Conservation (phyloP, 805 yeast species). For the Hanseniaspora guilliermondii region DNA sequence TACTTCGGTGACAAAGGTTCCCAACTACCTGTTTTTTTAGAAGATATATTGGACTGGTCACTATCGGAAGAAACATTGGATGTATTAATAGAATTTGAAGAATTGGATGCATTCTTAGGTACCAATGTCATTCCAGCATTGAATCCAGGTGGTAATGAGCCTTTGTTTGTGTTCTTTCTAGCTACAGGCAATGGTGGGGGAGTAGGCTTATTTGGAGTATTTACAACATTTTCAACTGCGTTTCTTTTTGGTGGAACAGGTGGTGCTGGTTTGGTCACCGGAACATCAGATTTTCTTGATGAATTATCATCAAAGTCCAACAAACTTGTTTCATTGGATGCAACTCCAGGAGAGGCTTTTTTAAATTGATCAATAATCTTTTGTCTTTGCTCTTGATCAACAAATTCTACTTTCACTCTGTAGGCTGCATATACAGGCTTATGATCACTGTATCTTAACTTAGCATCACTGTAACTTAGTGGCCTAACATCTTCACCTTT, state of each 20-base stretch:
- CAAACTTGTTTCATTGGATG: slow-evolving; percentile 13
- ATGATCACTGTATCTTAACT: slow-evolving; percentile 68
- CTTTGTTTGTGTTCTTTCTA: not conserved
- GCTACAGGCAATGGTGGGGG: slow-evolving; percentile 16
- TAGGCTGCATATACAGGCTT: slow-evolving; percentile 83
- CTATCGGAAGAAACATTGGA: slow-evolving; percentile 15
- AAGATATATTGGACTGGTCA: slow-evolving; percentile 23
- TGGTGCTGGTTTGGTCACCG: slow-evolving; percentile 3
- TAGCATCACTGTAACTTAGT: slow-evolving; percentile 54
- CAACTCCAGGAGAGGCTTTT: slow-evolving; percentile 30
- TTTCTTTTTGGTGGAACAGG: slow-evolving; percentile 19
- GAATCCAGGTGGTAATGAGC: slow-evolving; percentile 13
- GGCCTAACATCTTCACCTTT: slow-evolving; percentile 49
- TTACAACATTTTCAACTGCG: not conserved
- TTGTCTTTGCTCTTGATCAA: slow-evolving; percentile 52
- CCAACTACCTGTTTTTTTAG: slow-evolving; percentile 32
- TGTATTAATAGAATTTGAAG: not conserved
- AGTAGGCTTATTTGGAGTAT: slow-evolving; percentile 16
- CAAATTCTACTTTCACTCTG: slow-evolving; percentile 48
- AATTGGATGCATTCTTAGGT: slow-evolving; percentile 5
- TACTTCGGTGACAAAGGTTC: slow-evolving; percentile 40
- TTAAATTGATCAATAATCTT: slow-evolving; percentile 48
- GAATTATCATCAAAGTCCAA: slow-evolving; percentile 13
- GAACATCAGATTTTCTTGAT: not conserved
- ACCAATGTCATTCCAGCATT: slow-evolving; percentile 12